These are phyloP conservation scores for Phytophthora cajani DNA, from an alignment of 352 stramenopile species.

Conservation along the genomic window DNA sequence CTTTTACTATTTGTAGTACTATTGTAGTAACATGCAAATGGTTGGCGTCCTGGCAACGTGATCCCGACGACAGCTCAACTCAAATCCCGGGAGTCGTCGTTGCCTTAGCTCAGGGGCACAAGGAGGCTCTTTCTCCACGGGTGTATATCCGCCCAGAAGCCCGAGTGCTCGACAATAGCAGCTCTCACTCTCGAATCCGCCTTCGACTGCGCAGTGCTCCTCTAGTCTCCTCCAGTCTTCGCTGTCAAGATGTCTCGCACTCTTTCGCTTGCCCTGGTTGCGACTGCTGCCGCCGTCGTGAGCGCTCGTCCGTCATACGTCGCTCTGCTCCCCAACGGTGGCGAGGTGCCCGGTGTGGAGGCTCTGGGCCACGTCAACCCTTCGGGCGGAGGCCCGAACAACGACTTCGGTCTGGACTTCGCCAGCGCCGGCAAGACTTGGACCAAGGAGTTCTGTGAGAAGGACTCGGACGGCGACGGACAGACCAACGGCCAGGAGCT, in stretches of 20 bases:
- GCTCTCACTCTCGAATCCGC: constrained; percentile 15
- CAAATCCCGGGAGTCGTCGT: constrained; percentile 14
- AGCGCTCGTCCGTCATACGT: constrained; percentile 34
- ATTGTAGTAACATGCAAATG: neutral
- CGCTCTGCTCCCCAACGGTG: constrained; percentile 39
- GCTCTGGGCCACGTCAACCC: constrained; percentile 49
- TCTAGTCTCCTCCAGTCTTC: neutral
- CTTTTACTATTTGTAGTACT: too few relatives aligned
- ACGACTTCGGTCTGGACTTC: constrained; percentile 55
- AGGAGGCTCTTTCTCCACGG: neutral
- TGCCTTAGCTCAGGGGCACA: neutral
- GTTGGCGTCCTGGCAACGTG: constrained; percentile 8
- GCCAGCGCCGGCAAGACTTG: constrained; percentile 31
- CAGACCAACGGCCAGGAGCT: constrained; percentile 88
- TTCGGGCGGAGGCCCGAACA: constrained; percentile 35
- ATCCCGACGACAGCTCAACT: constrained; percentile 20
- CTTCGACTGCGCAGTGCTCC: neutral
- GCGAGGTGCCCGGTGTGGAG: constrained; percentile 31
- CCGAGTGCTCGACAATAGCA: neutral
- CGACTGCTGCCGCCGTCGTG: constrained; percentile 20
- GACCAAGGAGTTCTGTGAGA: constrained; percentile 61
- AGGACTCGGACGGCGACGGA: constrained; percentile 81
- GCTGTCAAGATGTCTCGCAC: constrained; percentile 18
- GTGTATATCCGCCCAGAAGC: too few relatives aligned
- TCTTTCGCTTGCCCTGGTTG: constrained; percentile 25